Evolutionary conservation across 768 basidiomycete species (phyloP).

Genomic region (Leccinum boreale): DNA sequence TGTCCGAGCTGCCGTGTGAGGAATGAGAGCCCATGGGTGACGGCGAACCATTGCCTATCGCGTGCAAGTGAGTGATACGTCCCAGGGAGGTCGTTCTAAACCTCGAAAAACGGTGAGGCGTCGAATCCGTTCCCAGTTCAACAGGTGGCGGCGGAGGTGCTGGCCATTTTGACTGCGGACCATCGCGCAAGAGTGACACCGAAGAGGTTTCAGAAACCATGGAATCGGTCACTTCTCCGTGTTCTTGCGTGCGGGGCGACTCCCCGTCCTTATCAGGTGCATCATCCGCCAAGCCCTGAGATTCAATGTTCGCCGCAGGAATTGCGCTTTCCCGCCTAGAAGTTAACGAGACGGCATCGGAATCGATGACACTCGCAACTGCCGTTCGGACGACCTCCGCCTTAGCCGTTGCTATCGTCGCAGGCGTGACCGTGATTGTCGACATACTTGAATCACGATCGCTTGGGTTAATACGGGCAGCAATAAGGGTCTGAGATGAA

Average conservation of each 20-base stretch:
- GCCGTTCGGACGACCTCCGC: constrained; percentile 48
- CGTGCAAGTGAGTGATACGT: constrained; percentile 25
- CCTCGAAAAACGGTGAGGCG: constrained; percentile 26
- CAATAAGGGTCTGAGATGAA: constrained; percentile 21
- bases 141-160: constrained; percentile 30
- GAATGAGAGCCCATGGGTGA: constrained; percentile 52
- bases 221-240: constrained; percentile 12
- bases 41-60: constrained; percentile 16
- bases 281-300: not conserved
- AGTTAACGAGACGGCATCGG: constrained; percentile 23
- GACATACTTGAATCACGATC: constrained; percentile 37
- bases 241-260: constrained; percentile 9
- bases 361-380: constrained; percentile 49
- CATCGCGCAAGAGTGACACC: constrained; percentile 18
- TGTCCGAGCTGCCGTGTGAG: constrained; percentile 33
- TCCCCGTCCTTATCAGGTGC: not conserved
- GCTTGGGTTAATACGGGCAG: constrained; percentile 9
- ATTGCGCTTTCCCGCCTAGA: constrained; percentile 13
- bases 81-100: constrained; percentile 29
- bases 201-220: constrained; percentile 13
- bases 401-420: constrained; percentile 44
- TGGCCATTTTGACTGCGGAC: constrained; percentile 26
- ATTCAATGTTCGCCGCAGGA: constrained; percentile 10
- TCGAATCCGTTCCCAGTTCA: constrained; percentile 21
- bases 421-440: constrained; percentile 41